A percentile compares a stretch with the other conserved stretches of the same genome.
Conservation (phyloP, 1,284 basidiomycete genomes). For the Sanghuangporus sanghuang region DNA sequence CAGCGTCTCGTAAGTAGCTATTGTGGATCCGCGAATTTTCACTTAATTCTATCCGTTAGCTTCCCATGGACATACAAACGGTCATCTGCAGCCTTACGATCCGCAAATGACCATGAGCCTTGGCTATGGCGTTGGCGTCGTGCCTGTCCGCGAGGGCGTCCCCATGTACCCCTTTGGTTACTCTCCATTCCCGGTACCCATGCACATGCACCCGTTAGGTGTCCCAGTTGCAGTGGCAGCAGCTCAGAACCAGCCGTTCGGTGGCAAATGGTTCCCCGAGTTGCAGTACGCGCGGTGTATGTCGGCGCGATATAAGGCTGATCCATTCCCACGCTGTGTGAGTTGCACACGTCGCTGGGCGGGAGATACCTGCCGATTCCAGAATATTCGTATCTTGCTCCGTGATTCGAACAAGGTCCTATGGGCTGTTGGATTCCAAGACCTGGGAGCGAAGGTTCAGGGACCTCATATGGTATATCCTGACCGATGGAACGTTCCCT, state of each 20-base stretch:
- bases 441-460: conserved; percentile 43
- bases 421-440: conserved; percentile 62
- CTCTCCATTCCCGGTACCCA: conserved; percentile 3
- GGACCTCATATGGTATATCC: conserved; percentile 62
- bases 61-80: neutral
- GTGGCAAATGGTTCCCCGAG: conserved; percentile 31
- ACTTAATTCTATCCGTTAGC: neutral
- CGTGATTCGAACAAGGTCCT: conserved; percentile 53
- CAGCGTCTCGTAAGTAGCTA: conserved; percentile 31
- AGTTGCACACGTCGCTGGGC: conserved; percentile 79
- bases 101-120: conserved; percentile 8
- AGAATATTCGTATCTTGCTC: conserved; percentile 68
- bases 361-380: conserved; percentile 77
- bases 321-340: conserved; percentile 70
- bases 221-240: conserved; percentile 2
- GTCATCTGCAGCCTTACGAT: conserved; percentile 5
- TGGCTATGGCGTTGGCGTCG: conserved; percentile 14
- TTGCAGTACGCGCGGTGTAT: conserved; percentile 73
- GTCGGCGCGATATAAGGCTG: conserved; percentile 67
- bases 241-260: neutral
- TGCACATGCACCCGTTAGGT: conserved; percentile 6
- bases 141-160: conserved; percentile 10
- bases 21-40: neutral
- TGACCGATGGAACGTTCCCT: conserved; percentile 54
- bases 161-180: conserved; percentile 1